Evolutionary conservation across 805 yeast genomes (phyloP), one percentile per base, ranked within the genome.

Genomic region (Ogataea angusta): DNA sequence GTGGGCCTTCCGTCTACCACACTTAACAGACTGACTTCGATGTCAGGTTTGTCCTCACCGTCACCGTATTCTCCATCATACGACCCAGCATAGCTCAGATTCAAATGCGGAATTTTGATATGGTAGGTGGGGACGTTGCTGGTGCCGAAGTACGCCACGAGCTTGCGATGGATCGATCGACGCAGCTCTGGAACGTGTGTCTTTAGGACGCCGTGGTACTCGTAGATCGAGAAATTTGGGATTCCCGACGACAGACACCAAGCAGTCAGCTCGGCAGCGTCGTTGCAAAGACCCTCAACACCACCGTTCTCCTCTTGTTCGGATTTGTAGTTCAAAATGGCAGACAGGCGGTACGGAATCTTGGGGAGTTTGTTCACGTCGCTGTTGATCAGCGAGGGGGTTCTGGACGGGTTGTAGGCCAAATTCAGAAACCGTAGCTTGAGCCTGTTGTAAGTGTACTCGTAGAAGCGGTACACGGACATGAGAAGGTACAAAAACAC

Each of bases 231-330:
- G 45, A 91, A 68, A 44, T 69, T 66, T 29, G 80, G 78, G 36
- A 89, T 77, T 2, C 96, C 96, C n/a, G 91, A 79, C 24, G 95
- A 83, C n/a, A 87, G 61, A 28, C 88, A 74, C 99, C 99, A 93
- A 5, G 93, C 80, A 1, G 79, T 73, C 26, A 90, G 48, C 54
- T 90, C 96, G 34, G 90, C 76, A 5, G 82, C 74, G 53, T 86
- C 86, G 49, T 77, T 80, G 53, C 90, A 69, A 30, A 91, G 68
- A 0, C 95, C 96, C 45, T 82, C 86, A 30, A 83, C 62, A 2
- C 97, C 97, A 23, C 95, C 96, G 45, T 89, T 91, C 53, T 87
- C 95, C 52, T 82, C 91, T 46, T 83, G 85, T 43, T 80, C 88
- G 19, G 82, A 74, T 55, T 80, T 81, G 57, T 80, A 73, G 51